These are phyloP conservation scores for Pulicaria dysenterica DNA, from an alignment of 129 eudicot genomes.

Conservation along the genomic window DNA sequence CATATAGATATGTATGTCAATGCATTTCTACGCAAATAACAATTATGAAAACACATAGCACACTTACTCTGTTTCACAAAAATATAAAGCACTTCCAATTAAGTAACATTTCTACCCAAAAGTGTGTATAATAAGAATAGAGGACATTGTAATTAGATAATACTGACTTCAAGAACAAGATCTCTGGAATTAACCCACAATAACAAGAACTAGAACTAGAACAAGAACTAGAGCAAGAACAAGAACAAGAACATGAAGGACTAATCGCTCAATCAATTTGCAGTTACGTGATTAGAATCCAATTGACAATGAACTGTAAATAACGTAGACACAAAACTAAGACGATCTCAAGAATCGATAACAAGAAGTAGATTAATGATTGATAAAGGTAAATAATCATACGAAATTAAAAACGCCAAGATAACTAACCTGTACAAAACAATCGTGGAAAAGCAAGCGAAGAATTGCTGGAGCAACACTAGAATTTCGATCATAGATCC, in stretches of 20 bases:
- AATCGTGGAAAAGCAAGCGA: constrained; percentile 70
- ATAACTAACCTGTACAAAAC: constrained; percentile 54
- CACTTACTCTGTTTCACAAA: neutral
- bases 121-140: neutral
- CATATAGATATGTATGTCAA: neutral
- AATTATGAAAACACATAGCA: neutral
- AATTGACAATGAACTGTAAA: neutral
- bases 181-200: neutral
- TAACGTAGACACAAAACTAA: neutral
- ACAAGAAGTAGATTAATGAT: neutral
- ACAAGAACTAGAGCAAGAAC: no score
- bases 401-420: neutral
- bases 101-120: neutral
- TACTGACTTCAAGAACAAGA: constrained; percentile 5
- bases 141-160: neutral
- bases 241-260: neutral
- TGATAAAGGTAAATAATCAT: neutral
- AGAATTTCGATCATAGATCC: constrained; percentile 31
- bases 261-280: constrained; percentile 13
- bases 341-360: constrained; percentile 16
- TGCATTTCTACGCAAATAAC: neutral
- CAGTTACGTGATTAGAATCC: constrained; percentile 10
- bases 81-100: neutral
- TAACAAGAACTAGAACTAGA: no score
- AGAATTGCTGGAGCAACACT: constrained; percentile 56